Base-by-base conservation (phyloP, 139 green algal genomes). In the Microglena sp. region DNA sequence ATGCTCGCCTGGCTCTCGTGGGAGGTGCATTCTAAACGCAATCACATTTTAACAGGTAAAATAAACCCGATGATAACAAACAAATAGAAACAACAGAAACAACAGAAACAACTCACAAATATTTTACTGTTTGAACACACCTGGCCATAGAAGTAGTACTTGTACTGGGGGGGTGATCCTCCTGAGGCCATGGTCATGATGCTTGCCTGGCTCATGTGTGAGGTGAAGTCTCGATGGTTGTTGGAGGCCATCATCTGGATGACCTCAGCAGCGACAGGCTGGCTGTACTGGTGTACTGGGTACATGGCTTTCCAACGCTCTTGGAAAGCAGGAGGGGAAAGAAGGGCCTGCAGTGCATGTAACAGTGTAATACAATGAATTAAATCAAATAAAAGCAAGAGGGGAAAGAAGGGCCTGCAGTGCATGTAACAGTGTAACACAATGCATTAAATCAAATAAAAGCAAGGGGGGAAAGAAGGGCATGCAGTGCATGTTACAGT, bases 71-170 rank as follows among this genome's bases (percentile, higher is more conserved):
- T n/a, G n/a, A n/a, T n/a, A n/a, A n/a, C n/a, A n/a, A n/a, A n/a
- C n/a, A n/a, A n/a, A n/a, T n/a, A n/a, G n/a, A n/a, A n/a, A n/a
- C n/a, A n/a, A n/a, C n/a, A n/a, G n/a, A n/a, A n/a, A n/a, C n/a
- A n/a, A n/a, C n/a, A n/a, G n/a, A n/a, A n/a, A n/a, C n/a, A n/a
- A n/a, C n/a, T n/a, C n/a, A n/a, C n/a, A n/a, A n/a, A n/a, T n/a
- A n/a, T n/a, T n/a, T n/a, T n/a, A n/a, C n/a, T n/a, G n/a, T n/a
- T n/a, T n/a, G n/a, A n/a, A n/a, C n/a, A n/a, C n/a, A 66, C 64
- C 65, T 92, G 80, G 18, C 80, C 82, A 53, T 92, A 90, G 30
- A 95, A 87, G 73, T 90, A 95, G 63, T 89, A 95, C 79, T 78
- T 82, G 76, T 72, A 87, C 40, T 36, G 68, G 0, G 86, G 81